Evolutionary conservation across 768 basidiomycete species (phyloP).

Genomic region (Mycena maculata): DNA sequence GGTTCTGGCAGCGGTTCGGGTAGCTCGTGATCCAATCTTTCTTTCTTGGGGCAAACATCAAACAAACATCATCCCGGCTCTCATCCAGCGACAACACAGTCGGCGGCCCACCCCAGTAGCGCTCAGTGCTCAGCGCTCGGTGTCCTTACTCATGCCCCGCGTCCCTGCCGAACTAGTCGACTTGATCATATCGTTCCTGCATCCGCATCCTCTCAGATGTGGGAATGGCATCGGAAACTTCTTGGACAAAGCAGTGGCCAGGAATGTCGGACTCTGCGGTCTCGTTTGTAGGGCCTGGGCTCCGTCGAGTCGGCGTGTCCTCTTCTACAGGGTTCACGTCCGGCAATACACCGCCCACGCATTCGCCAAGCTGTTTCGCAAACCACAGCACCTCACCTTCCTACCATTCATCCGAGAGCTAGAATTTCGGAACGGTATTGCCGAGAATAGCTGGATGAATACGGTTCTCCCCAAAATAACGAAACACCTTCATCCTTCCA

Average conservation of each 20-base stretch:
- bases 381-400: slow-evolving; percentile 9
- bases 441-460: slow-evolving; percentile 6
- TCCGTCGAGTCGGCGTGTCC: slow-evolving; percentile 5
- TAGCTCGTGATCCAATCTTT: too few species aligned
- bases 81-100: too few species aligned
- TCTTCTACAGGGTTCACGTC: slow-evolving; percentile 9
- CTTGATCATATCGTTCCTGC: too few species aligned
- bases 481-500: background rate
- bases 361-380: slow-evolving; percentile 10
- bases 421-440: background rate
- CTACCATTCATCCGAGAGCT: slow-evolving; percentile 23
- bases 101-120: too few species aligned
- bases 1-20: too few species aligned
- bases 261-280: background rate
- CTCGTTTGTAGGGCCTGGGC: slow-evolving; percentile 14
- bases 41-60: too few species aligned
- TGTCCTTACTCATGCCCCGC: too few species aligned
- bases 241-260: background rate
- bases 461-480: background rate
- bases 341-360: background rate
- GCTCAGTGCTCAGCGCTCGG: too few species aligned
- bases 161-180: too few species aligned
- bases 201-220: too few species aligned
- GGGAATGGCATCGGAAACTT: background rate
- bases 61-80: too few species aligned